These are phyloP conservation scores for Arthroderma sp. DNA, from an alignment of 2,329 filamentous ascomycete genomes.

Conservation along the genomic window DNA sequence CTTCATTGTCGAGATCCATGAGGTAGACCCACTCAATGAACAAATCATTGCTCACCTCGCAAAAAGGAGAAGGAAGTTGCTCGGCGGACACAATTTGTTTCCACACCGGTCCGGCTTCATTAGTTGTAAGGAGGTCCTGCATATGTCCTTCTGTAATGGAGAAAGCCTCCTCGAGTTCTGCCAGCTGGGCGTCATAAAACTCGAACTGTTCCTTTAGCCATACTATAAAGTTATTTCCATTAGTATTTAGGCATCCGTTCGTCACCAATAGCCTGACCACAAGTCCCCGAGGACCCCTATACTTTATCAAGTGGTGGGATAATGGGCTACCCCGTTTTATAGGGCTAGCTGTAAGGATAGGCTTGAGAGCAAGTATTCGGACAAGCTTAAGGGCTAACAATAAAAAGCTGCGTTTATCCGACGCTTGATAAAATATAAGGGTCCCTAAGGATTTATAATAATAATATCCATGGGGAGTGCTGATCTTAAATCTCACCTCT, in stretches of 20 bases:
- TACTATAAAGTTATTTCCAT: not conserved
- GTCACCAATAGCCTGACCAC: too few species aligned
- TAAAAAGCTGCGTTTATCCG: not conserved
- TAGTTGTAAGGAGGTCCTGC: not conserved
- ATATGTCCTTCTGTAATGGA: not conserved
- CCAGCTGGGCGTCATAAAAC: not conserved
- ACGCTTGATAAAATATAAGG: not conserved
- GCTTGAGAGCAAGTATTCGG: too few species aligned
- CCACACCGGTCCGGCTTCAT: not conserved
- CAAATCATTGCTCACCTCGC: not conserved
- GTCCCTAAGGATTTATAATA: not conserved
- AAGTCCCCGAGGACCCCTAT: not conserved
- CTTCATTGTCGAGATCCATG: slow-evolving; percentile 1
- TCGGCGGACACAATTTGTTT: not conserved
- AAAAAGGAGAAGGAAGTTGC: not conserved
- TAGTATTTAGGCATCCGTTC: not conserved
- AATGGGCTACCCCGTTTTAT: not conserved
- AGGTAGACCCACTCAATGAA: slow-evolving; percentile 1
- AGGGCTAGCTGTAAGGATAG: not conserved
- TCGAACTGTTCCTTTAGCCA: not conserved
- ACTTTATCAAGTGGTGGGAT: not conserved
- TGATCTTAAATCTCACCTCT: not conserved
- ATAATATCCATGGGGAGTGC: not conserved
- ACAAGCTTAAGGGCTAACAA: not conserved
- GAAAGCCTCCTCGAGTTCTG: not conserved